Base-by-base conservation (phyloP, 179 eudicot species). In the Carnegiea gigantea region DNA sequence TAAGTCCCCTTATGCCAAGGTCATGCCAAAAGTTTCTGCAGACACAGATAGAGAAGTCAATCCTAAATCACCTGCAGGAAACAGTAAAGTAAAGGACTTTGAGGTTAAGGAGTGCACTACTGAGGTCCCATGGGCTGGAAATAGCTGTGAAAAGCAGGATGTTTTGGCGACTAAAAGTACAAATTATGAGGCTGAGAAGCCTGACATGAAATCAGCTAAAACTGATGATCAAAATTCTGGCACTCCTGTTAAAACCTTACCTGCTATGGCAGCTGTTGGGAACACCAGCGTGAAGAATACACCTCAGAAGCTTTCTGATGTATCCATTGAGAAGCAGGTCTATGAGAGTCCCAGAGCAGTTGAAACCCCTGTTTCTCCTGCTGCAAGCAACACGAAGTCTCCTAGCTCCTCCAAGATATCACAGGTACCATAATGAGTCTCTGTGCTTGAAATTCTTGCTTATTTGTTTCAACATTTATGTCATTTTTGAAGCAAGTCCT, bases 321-420 rank as follows among this genome's bases (percentile, higher is more conserved):
- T 75, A 12, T 43, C 79, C 9, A 43, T 77, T 81, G 90, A 86
- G 68, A 86, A 86, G 78, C 86, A 81, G 79, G 85, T 85, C 12
- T 82, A 71, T 82, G 85, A 15, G 57, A 76, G 86, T 76, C 89
- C 86, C 7, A 84, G 67, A 75, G 87, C 79, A 71, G 85, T 83
- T 76, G 87, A 89, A 79, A 85, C 86, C 68, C 84, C 88, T 79
- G 83, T 81, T 81, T 91, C 91, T 78, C 84, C 90, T 8, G 84
- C 83, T 30, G 74, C 77, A 46, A 83, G 85, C 80, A 88, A 76
- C 84, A 53, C 78, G 23, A 86, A 87, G 74, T 88, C 93, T 76
- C 92, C 95, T 60, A 84, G 76, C 68, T 83, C 88, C 20, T 82
- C 83, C 33, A 86, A 87, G 75, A 88, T 89, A 82, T 85, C 86